Percentiles rank a stretch among this genome's conserved stretches.
These are phyloP conservation scores for Ceratocystis alfenasii DNA, from an alignment of 2,329 filamentous ascomycete genomes.

Conservation along the genomic window DNA sequence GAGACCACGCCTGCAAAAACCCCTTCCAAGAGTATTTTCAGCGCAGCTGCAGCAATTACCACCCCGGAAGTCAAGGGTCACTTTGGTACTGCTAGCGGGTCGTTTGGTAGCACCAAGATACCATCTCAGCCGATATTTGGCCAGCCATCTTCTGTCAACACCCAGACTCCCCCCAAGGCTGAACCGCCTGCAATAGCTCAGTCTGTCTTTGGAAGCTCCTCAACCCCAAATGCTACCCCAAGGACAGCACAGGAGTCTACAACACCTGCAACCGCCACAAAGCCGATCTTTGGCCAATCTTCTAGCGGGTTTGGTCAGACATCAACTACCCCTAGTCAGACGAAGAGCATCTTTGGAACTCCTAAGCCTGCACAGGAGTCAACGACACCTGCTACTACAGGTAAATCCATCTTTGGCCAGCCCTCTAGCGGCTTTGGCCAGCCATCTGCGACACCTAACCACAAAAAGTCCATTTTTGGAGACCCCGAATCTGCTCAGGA, in stretches of 20 bases:
- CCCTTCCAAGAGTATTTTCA: slow-evolving; percentile 31
- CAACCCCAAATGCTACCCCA: neutral
- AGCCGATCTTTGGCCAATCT: slow-evolving; percentile 15
- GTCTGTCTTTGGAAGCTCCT: neutral
- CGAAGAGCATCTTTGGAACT: neutral
- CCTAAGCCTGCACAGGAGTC: neutral
- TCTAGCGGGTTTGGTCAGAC: slow-evolving; percentile 9
- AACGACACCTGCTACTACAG: slow-evolving; percentile 3
- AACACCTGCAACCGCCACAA: neutral
- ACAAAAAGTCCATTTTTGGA: slow-evolving; percentile 19
- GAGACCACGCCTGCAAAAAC: slow-evolving; percentile 30
- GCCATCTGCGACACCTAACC: neutral
- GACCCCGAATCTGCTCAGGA: neutral
- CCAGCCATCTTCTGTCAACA: neutral
- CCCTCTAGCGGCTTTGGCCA: neutral
- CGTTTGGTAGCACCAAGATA: slow-evolving; percentile 11
- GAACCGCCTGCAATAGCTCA: neutral
- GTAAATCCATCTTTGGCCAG: slow-evolving; percentile 8
- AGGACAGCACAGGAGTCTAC: neutral
- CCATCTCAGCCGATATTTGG: neutral
- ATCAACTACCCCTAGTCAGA: slow-evolving; percentile 8
- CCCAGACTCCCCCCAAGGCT: neutral
- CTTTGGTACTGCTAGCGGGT: slow-evolving; percentile 5
- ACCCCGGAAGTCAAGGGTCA: slow-evolving; percentile 14
- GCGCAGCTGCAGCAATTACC: neutral